Evolutionary conservation across 2,329 filamentous ascomycete genomes (phyloP).

Genomic region (Cercospora sp.): DNA sequence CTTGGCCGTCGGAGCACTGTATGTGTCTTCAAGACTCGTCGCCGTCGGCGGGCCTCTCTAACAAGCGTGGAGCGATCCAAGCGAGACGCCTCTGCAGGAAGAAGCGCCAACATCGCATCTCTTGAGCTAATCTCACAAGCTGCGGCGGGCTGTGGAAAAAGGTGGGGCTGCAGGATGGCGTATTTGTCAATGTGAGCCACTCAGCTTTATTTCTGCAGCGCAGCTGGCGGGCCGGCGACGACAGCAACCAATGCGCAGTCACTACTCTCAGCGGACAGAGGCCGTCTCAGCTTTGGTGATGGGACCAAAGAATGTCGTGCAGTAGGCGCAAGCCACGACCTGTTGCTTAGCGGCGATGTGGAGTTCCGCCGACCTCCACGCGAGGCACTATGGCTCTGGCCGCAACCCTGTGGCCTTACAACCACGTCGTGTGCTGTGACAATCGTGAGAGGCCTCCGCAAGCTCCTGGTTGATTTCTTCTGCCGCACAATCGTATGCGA

Average conservation of each 20-base stretch:
- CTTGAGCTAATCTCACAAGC: slow-evolving; percentile 14
- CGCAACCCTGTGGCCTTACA: slow-evolving; percentile 8
- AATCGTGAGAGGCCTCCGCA: not conserved
- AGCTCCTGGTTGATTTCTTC: slow-evolving; percentile 1
- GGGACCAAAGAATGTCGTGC: slow-evolving; percentile 16
- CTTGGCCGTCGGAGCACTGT: not conserved
- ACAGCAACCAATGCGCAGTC: not conserved
- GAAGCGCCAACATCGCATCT: slow-evolving; percentile 5
- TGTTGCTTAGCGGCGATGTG: not conserved
- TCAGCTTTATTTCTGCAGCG: not conserved
- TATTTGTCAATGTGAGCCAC: slow-evolving; percentile 18
- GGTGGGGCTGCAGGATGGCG: slow-evolving; percentile 13
- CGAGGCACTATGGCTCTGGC: slow-evolving; percentile 6
- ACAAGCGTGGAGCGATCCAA: not conserved
- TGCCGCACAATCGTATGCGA: not conserved
- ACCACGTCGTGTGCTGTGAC: not conserved
- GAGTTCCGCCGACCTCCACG: slow-evolving; percentile 7
- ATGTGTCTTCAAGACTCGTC: not conserved
- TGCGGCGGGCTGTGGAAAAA: not conserved
- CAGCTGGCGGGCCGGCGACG: not conserved
- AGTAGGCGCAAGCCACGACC: slow-evolving; percentile 8
- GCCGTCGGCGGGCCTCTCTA: not conserved
- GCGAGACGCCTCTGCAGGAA: not conserved
- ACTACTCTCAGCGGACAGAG: not conserved
- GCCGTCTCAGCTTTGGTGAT: slow-evolving; percentile 8